Evolutionary conservation across 148 eudicot genomes (phyloP).

Genomic region (Rhododendron molle): DNA sequence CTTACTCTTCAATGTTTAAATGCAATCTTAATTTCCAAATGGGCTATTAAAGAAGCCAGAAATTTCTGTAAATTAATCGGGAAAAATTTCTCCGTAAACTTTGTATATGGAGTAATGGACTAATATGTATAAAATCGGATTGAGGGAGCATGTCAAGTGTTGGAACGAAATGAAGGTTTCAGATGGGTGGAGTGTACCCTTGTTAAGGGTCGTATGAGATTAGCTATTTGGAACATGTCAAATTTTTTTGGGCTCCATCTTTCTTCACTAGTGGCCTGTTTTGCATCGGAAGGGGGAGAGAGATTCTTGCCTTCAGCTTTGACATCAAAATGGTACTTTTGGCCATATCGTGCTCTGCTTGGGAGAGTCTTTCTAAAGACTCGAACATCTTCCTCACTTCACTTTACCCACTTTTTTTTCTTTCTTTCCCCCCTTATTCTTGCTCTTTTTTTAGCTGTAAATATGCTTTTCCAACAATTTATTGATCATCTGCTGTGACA

Average conservation of each 20-base stretch:
- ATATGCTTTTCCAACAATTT: not conserved
- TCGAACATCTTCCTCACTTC: not conserved
- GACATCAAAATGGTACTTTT: not conserved
- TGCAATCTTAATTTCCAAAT: not conserved
- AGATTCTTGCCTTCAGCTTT: not conserved
- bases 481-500: conserved; percentile 6
- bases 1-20: not conserved
- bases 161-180: not conserved
- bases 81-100: not conserved
- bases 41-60: not conserved
- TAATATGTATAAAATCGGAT: not conserved
- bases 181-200: not conserved
- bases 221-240: not conserved
- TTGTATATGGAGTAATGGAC: not conserved
- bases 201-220: not conserved
- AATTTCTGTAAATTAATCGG: not conserved
- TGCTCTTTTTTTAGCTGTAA: not conserved
- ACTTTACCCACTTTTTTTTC: not conserved
- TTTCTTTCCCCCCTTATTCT: not conserved
- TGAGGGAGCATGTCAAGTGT: not conserved
- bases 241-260: not conserved
- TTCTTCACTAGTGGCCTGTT: not conserved
- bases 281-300: not conserved
- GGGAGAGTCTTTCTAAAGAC: not conserved
- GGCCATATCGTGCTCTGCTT: not conserved